Base-by-base conservation (phyloP, 495 filamentous ascomycete genomes). In the Aspergillus conjunctus region DNA sequence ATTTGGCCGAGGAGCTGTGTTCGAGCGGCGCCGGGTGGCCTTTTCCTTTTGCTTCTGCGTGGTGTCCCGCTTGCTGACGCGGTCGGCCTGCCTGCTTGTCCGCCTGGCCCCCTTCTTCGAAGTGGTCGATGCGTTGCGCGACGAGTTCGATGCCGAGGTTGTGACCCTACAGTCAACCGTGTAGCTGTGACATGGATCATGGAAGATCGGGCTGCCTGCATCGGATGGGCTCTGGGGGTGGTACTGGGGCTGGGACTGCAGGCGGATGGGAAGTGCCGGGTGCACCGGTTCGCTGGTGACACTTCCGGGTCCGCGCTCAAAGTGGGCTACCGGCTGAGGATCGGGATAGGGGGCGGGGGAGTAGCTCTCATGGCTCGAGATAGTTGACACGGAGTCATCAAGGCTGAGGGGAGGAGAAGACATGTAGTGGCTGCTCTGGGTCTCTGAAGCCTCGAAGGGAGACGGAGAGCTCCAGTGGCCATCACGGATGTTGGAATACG, bases 301-400 rank as follows among this genome's bases (percentile, higher is more conserved):
- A 18, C 15, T 54, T 12, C 32, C 11, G 33, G 39, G 31, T 22
- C 43, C 26, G 4, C n/a, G 58, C 33, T 60, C 51, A 39, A 45
- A 60, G 26, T 48, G 30, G 4, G 51, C 43, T 31, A 39, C 18
- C 9, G 44, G 51, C 3, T 44, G 6, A n/a, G 66, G 44, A 14
- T 64, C 59, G 17, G 64, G 50, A 7, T 66, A 58, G 22, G 52
- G 44, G 17, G 53, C 45, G 7, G 71, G 69, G 0, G 67, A 62
- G 17, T 65, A 70, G 8, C 51, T 41, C 15, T 51, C 51, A 33
- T 65, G 56, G 7, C 69, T 59, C 20, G 45, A 60, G 22, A 22
- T 48, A 26, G 20, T 51, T n/a, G 63, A 55, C 33, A 58, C 31
- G 18, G 64, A 26, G 9, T 74, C 70, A 8, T 73, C 68, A n/a